Evolutionary conservation across 768 basidiomycete species (phyloP).

Genomic region (Agaricus subrufescens): DNA sequence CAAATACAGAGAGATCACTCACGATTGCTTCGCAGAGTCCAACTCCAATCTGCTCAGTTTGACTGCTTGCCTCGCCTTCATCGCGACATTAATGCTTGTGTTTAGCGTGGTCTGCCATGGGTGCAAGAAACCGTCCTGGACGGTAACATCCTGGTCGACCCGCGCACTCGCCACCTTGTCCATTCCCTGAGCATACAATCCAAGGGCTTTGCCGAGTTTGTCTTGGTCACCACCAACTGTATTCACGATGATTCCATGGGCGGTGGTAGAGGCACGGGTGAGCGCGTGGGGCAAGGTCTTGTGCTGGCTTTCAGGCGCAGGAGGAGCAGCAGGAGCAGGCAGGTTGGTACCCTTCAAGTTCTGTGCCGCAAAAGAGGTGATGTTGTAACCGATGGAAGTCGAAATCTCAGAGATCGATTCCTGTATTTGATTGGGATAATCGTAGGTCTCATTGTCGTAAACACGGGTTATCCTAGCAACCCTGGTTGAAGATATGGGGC

Average conservation of each 20-base stretch:
- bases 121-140: constrained; percentile 62
- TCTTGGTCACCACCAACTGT: constrained; percentile 39
- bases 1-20: constrained; percentile 21
- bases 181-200: constrained; percentile 76
- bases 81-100: constrained; percentile 79
- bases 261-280: constrained; percentile 69
- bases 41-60: constrained; percentile 78
- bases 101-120: constrained; percentile 89
- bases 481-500: neutral
- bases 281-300: constrained; percentile 98
- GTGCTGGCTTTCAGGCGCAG: constrained; percentile 60
- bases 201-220: constrained; percentile 73
- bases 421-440: constrained; percentile 87
- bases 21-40: constrained; percentile 88
- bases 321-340: constrained; percentile 59
- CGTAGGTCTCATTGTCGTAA: constrained; percentile 83
- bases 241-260: constrained; percentile 42
- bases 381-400: constrained; percentile 62
- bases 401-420: constrained; percentile 75
- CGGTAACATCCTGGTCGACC: constrained; percentile 71
- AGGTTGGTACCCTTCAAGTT: constrained; percentile 89
- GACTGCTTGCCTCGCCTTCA: constrained; percentile 89
- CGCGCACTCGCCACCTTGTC: constrained; percentile 79
- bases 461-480: constrained; percentile 75
- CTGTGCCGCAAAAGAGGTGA: constrained; percentile 81